Conservation (phyloP, 768 basidiomycete species). For the Cystobasidium ongulense region DNA sequence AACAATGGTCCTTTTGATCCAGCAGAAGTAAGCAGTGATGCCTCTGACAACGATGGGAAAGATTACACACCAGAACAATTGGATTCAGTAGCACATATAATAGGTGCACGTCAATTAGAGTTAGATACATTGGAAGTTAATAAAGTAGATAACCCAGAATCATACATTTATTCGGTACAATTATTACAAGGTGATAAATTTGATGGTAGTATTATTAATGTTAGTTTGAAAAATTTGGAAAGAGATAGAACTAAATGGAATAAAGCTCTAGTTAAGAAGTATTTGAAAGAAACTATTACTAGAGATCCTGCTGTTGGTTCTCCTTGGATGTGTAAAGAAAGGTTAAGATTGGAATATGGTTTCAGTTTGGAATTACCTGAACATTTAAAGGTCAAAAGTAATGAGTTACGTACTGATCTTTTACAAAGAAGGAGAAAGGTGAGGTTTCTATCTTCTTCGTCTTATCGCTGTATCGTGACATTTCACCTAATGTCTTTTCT, state of each 20-base stretch:
- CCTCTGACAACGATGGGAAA: slow-evolving; percentile 5
- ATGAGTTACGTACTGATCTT: slow-evolving; percentile 72
- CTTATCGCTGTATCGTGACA: not conserved
- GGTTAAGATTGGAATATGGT: slow-evolving; percentile 74
- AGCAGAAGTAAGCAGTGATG: not conserved
- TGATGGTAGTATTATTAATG: slow-evolving; percentile 50
- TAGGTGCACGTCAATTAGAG: slow-evolving; percentile 61
- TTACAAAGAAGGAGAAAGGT: slow-evolving; percentile 82
- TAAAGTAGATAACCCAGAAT: slow-evolving; percentile 63
- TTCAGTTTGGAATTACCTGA: slow-evolving; percentile 79
- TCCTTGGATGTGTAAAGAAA: slow-evolving; percentile 87
- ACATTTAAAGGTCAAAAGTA: slow-evolving; percentile 68
- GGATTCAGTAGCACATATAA: slow-evolving; percentile 48
- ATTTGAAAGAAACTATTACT: slow-evolving; percentile 89
- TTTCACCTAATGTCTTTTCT: not conserved
- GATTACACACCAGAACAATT: slow-evolving; percentile 30
- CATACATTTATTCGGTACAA: slow-evolving; percentile 81
- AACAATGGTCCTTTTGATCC: not conserved
- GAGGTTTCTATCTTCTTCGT: too few species aligned
- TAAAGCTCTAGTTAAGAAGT: slow-evolving; percentile 90
- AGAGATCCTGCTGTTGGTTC: slow-evolving; percentile 85
- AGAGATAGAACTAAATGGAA: slow-evolving; percentile 93
- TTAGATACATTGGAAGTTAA: slow-evolving; percentile 63
- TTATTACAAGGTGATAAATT: slow-evolving; percentile 50
- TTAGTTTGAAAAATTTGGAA: slow-evolving; percentile 73